Evolutionary conservation across 495 filamentous ascomycete genomes (phyloP), one percentile per base, ranked within the genome.

Genomic region (Aspergillus kassunensis): DNA sequence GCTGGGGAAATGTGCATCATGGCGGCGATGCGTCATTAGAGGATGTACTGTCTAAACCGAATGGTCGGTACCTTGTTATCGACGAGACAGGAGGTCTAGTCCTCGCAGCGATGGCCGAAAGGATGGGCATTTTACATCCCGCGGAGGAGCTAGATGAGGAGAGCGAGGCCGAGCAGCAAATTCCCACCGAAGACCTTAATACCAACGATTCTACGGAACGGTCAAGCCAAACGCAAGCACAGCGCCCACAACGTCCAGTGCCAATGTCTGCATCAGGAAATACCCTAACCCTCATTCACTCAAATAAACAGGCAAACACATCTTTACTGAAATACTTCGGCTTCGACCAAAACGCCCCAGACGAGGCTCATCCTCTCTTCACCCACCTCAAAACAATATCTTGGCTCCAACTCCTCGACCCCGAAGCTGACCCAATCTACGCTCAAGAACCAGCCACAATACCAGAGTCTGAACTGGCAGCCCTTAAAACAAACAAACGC

Each of bases 61-160:
- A 76, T 37, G 91, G 91, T 6, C 79, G 90, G 45, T 98, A 91
- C 80, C 78, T 96, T 1, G 83, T 93, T 4, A 79, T 97, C 1
- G 93, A 98, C 61, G 93, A 98, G 45, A 93, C 89, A 0, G 87
- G 89, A 7, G 93, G 93, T 0, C 68, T 97, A 20, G 63, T 98
- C 8, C 83, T 92, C 1, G 91, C 90, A 0, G 89, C 91, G 0
- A 77, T 96, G 73, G 93, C 93, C 1, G 93, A 98, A 66, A 79
- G 87, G 47, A 91, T 97, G 84, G 91, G 89, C 0, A 82, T 97
- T 33, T 75, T 98, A 1, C 80, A 89, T 62, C 73, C 79, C 0
- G 65, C 67, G 0, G 68, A 72, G 6, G 64, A 58, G 3, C 62
- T 70, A 1, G 60, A 74, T 31, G 42, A 63, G 23, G 62, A 65